Evolutionary conservation across 108 stramenopile genomes (phyloP).

Genomic region (Cyclotella distinguenda): DNA sequence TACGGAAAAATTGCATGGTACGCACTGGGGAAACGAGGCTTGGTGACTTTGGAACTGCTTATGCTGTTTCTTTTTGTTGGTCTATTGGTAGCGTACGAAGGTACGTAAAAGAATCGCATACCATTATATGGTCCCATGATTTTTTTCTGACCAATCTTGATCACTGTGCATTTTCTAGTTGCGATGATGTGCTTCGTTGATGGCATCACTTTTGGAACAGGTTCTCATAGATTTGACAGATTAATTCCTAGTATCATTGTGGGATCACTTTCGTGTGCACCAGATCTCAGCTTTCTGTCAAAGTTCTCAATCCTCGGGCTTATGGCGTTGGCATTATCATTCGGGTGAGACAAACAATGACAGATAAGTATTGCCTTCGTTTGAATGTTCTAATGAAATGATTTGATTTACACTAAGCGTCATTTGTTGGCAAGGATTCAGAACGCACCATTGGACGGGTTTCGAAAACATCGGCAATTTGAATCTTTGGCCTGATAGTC

Average conservation of each 20-base stretch:
- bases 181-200: constrained; percentile 60
- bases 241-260: constrained; percentile 50
- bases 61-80: constrained; percentile 61
- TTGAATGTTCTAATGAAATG: too few relatives aligned
- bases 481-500: constrained; percentile 39
- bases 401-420: too few relatives aligned
- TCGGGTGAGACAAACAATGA: constrained; percentile 14
- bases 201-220: constrained; percentile 57
- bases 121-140: too few relatives aligned
- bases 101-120: constrained; percentile 7
- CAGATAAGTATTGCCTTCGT: too few relatives aligned
- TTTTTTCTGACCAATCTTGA: too few relatives aligned
- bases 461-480: constrained; percentile 7
- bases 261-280: constrained; percentile 57
- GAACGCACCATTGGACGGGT: constrained; percentile 19
- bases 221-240: constrained; percentile 34
- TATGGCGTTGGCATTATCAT: constrained; percentile 49
- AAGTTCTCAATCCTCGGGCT: constrained; percentile 58
- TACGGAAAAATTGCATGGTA: constrained; percentile 69
- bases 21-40: constrained; percentile 58
- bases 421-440: constrained; percentile 22
- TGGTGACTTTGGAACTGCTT: constrained; percentile 58
- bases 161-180: constrained; percentile 14
- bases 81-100: constrained; percentile 66
- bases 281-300: constrained; percentile 62